Percentiles rank a stretch among this genome's conserved stretches.
phyloP scores from a whole-genome alignment of 768 basidiomycete species.

The Hemileccinum impolitum region DNA sequence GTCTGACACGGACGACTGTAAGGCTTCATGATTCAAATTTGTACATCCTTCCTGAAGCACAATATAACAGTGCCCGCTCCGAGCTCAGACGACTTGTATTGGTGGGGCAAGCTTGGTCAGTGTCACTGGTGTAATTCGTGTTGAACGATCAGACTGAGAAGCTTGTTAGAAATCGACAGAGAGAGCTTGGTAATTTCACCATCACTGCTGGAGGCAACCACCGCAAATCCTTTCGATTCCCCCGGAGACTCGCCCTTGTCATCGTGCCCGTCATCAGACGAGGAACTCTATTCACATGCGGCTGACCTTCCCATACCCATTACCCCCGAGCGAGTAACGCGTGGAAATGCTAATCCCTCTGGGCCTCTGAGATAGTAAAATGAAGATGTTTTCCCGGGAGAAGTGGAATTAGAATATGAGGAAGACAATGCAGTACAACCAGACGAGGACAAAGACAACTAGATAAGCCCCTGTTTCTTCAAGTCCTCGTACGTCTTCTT shows the following conservation, averaged over 20 bases:
- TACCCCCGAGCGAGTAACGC: conserved; percentile 33
- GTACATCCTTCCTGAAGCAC: conserved; percentile 2
- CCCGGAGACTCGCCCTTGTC: conserved; percentile 61
- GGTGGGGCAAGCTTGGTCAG: conserved; percentile 78
- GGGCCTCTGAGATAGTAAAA: conserved; percentile 10
- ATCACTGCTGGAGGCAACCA: conserved; percentile 41
- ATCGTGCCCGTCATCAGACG: conserved; percentile 79
- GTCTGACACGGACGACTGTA: conserved; percentile 35
- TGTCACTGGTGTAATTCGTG: not conserved
- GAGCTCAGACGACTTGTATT: conserved; percentile 69
- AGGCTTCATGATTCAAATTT: conserved; percentile 3
- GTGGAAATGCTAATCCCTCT: conserved; percentile 4
- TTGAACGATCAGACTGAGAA: not conserved
- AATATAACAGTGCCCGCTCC: conserved; percentile 69
- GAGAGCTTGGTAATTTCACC: conserved; percentile 27
- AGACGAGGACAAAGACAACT: conserved; percentile 8
- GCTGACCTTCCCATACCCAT: conserved; percentile 68
- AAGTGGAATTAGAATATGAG: not conserved
- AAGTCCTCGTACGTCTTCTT: conserved; percentile 97
- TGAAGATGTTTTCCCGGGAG: not conserved
- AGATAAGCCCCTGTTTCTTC: conserved; percentile 93
- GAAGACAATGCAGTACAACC: conserved; percentile 2
- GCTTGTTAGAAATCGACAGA: conserved; percentile 14
- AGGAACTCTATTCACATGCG: conserved; percentile 77
- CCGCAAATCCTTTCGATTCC: conserved; percentile 73